Percentiles rank a stretch among this genome's conserved stretches.
These are phyloP conservation scores for Trapa incisa DNA, from an alignment of 345 rosid genomes.

Conservation along the genomic window DNA sequence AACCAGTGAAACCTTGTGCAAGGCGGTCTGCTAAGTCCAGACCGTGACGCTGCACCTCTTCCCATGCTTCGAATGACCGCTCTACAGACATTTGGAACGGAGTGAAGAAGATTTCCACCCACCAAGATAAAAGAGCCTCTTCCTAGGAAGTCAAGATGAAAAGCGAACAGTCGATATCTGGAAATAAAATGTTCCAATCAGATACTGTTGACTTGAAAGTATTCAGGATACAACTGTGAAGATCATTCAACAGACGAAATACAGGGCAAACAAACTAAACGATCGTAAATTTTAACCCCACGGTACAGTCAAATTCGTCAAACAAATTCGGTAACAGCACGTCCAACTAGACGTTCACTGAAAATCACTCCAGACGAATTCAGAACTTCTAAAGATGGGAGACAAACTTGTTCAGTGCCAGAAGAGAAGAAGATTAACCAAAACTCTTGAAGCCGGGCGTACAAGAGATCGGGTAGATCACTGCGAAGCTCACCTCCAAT, in stretches of 20 bases:
- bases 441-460: background rate
- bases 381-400: background rate
- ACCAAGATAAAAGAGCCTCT: background rate
- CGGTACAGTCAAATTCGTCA: background rate
- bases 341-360: background rate
- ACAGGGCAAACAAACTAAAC: background rate
- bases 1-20: constrained; percentile 78
- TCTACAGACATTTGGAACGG: constrained; percentile 54
- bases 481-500: constrained; percentile 1
- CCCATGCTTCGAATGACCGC: constrained; percentile 93
- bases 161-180: background rate
- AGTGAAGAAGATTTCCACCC: background rate
- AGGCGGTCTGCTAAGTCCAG: constrained; percentile 82
- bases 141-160: background rate
- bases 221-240: background rate
- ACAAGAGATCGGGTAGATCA: background rate
- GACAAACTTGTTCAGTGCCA: background rate
- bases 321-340: background rate
- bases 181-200: background rate
- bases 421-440: background rate
- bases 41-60: constrained; percentile 90
- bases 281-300: background rate
- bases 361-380: background rate
- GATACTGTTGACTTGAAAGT: background rate
- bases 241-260: background rate